phyloP scores from a whole-genome alignment of 495 filamentous ascomycete genomes.

The Neurospora tetrasperma region DNA sequence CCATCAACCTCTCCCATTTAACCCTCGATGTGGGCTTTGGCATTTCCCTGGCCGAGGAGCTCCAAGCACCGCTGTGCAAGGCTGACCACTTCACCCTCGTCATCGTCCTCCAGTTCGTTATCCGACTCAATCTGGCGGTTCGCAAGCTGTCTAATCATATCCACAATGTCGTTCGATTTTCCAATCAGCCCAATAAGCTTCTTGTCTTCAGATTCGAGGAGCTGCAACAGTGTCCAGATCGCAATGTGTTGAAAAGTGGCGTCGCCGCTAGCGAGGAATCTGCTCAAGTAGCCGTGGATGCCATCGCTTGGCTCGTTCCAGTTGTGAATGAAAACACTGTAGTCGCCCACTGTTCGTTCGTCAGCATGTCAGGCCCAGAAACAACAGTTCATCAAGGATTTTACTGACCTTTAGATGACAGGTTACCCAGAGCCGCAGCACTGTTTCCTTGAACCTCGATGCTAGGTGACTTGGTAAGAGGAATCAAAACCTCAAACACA shows the following conservation, averaged over 20 bases:
- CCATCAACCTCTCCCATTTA: slow-evolving; percentile 15
- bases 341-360: slow-evolving; percentile 67
- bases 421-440: slow-evolving; percentile 86
- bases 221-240: slow-evolving; percentile 93
- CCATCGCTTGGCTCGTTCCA: slow-evolving; percentile 89
- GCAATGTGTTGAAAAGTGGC: slow-evolving; percentile 98
- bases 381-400: not conserved
- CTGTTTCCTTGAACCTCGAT: slow-evolving; percentile 98
- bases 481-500: slow-evolving; percentile 93
- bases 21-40: slow-evolving; percentile 48
- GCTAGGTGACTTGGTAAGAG: slow-evolving; percentile 85
- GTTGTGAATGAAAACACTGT: slow-evolving; percentile 87
- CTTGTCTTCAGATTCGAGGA: slow-evolving; percentile 87
- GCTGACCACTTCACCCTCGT: slow-evolving; percentile 85
- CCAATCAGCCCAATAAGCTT: slow-evolving; percentile 75
- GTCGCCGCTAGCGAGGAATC: slow-evolving; percentile 89
- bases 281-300: slow-evolving; percentile 86
- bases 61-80: slow-evolving; percentile 84
- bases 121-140: slow-evolving; percentile 87
- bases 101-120: slow-evolving; percentile 74
- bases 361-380: not conserved
- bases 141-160: slow-evolving; percentile 81
- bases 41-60: slow-evolving; percentile 55
- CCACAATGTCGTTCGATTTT: slow-evolving; percentile 76
- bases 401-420: slow-evolving; percentile 85